Conservation (phyloP, 768 basidiomycete species). For the Hortiboletus flavorubellus region DNA sequence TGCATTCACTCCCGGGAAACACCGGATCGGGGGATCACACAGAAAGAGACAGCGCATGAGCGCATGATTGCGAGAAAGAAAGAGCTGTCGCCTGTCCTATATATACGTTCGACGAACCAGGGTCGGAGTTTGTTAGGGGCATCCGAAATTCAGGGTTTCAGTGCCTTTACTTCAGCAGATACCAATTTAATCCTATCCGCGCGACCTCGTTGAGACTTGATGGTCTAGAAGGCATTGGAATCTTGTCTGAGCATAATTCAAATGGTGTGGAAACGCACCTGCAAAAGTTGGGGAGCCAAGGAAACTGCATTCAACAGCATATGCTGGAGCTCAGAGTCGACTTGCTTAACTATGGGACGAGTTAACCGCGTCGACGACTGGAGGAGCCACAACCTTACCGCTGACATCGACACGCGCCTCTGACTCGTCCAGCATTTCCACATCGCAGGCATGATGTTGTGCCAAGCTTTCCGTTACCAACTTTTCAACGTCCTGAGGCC, state of each 20-base stretch:
- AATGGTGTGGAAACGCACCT: conserved; percentile 36
- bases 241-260: too few species aligned
- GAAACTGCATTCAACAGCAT: conserved; percentile 36
- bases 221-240: conserved; percentile 33
- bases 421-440: conserved; percentile 18
- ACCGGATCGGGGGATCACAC: too few species aligned
- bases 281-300: conserved; percentile 45
- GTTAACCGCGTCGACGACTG: neutral
- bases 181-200: conserved; percentile 37
- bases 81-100: too few species aligned
- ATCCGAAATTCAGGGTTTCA: conserved; percentile 38
- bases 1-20: too few species aligned
- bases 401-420: neutral
- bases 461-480: conserved; percentile 38
- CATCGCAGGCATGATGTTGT: conserved; percentile 32
- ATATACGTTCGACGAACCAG: too few species aligned
- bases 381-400: conserved; percentile 6
- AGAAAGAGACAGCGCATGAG: too few species aligned
- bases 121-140: neutral
- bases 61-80: too few species aligned
- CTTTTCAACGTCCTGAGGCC: conserved; percentile 52
- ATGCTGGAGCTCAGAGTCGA: conserved; percentile 24
- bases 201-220: conserved; percentile 52
- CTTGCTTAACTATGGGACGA: conserved; percentile 15
- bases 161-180: conserved; percentile 47